A percentile compares a stretch with the other conserved stretches of the same genome.
phyloP scores from a whole-genome alignment of 257 asterid genomes.

The Leptodermis oblonga region DNA sequence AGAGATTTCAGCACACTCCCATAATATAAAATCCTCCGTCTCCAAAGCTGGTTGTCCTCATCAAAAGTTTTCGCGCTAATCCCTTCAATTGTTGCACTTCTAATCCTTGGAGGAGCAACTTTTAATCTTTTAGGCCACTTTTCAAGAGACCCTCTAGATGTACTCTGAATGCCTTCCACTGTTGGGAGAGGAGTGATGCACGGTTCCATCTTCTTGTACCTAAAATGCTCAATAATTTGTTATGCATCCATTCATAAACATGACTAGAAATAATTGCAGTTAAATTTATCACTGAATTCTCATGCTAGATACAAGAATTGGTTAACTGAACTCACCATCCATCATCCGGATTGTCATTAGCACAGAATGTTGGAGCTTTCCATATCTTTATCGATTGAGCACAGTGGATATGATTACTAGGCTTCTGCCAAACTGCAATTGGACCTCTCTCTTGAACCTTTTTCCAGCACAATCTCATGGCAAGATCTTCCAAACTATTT shows the following conservation, averaged over 20 bases:
- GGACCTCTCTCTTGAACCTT: slow-evolving; percentile 67
- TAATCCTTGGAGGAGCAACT: slow-evolving; percentile 65
- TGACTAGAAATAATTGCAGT: not conserved
- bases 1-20: slow-evolving; percentile 20
- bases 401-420: slow-evolving; percentile 53
- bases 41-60: slow-evolving; percentile 55
- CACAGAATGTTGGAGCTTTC: slow-evolving; percentile 46
- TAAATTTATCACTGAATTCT: no score
- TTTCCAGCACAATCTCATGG: slow-evolving; percentile 75
- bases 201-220: slow-evolving; percentile 67
- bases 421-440: slow-evolving; percentile 81
- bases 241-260: not conserved
- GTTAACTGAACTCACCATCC: slow-evolving; percentile 63
- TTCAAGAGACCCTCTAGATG: slow-evolving; percentile 59
- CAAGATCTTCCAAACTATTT: slow-evolving; percentile 51
- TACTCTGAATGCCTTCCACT: slow-evolving; percentile 35
- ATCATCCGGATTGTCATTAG: slow-evolving; percentile 46
- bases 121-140: slow-evolving; percentile 69
- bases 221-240: slow-evolving; percentile 14
- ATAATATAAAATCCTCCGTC: slow-evolving; percentile 57
- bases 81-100: slow-evolving; percentile 44
- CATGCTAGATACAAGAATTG: not conserved
- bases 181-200: slow-evolving; percentile 71
- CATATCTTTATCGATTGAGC: slow-evolving; percentile 16
- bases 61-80: slow-evolving; percentile 33